Conservation (phyloP, 2,329 filamentous ascomycete genomes). For the Aspergillus eucalypticola region DNA sequence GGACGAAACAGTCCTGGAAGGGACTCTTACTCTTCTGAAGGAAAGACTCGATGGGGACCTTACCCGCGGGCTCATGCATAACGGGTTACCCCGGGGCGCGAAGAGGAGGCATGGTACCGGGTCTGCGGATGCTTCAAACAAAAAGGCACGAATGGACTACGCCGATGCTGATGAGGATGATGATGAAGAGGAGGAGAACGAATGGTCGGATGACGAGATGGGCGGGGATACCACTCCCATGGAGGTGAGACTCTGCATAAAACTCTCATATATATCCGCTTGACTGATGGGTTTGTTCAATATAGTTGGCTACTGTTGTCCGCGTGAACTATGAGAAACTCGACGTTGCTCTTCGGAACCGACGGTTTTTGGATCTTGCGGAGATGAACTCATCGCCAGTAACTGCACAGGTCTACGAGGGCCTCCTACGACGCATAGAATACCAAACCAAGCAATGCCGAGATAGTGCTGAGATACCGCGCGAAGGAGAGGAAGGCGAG, state of each 20-base stretch:
- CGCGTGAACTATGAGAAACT: conserved; percentile 85
- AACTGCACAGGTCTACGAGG: conserved; percentile 76
- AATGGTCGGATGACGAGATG: conserved; percentile 40
- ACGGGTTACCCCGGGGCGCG: conserved; percentile 35
- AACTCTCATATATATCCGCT: not conserved
- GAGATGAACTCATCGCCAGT: conserved; percentile 69
- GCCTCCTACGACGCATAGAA: conserved; percentile 70
- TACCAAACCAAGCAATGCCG: conserved; percentile 68
- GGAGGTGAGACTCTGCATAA: conserved; percentile 34
- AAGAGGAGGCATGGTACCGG: conserved; percentile 34
- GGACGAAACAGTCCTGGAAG: conserved; percentile 34
- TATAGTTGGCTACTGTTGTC: conserved; percentile 69
- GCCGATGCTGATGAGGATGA: conserved; percentile 32
- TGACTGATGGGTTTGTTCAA: conserved; percentile 13
- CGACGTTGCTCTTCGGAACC: conserved; percentile 76
- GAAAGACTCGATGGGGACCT: conserved; percentile 41
- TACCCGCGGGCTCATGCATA: conserved; percentile 32
- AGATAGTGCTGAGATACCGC: conserved; percentile 38
- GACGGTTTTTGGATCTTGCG: conserved; percentile 71
- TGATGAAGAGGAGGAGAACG: conserved; percentile 35
- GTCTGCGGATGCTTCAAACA: conserved; percentile 20
- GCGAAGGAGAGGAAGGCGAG: conserved; percentile 45
- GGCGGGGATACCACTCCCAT: conserved; percentile 37
- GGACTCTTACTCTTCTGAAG: conserved; percentile 31
- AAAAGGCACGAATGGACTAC: conserved; percentile 26